Evolutionary conservation across 768 basidiomycete species (phyloP).

Genomic region (Crassisporium funariophilum): DNA sequence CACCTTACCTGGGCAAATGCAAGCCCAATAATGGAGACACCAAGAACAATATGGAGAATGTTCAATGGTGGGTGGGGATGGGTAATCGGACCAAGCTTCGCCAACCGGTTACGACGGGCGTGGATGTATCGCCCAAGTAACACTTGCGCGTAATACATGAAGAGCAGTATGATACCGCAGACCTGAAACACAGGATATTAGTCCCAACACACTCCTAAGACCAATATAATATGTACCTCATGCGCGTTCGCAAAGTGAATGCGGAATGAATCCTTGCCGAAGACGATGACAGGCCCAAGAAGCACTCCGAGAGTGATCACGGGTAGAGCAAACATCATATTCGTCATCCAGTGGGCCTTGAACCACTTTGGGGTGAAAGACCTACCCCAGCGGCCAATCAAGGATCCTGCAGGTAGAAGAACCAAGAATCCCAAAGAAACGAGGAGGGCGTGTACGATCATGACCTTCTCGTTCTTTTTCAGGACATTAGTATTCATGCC

Average conservation of each 20-base stretch:
- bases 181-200: constrained; percentile 35
- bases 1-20: constrained; percentile 53
- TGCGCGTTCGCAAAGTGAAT: constrained; percentile 51
- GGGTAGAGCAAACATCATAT: constrained; percentile 50
- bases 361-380: constrained; percentile 57
- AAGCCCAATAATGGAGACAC: constrained; percentile 48
- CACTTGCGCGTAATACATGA: constrained; percentile 53
- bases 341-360: constrained; percentile 53
- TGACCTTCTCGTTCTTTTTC: constrained; percentile 39
- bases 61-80: constrained; percentile 53
- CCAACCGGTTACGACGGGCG: constrained; percentile 32
- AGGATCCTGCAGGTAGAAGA: constrained; percentile 52
- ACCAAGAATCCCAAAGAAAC: constrained; percentile 58
- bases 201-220: neutral
- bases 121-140: constrained; percentile 57
- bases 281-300: constrained; percentile 49
- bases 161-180: constrained; percentile 52
- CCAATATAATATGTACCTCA: constrained; percentile 36
- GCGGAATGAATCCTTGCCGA: constrained; percentile 35
- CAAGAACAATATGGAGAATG: constrained; percentile 56
- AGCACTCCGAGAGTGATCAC: constrained; percentile 50
- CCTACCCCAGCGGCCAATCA: constrained; percentile 57
- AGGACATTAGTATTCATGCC: constrained; percentile 12
- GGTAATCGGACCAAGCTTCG: constrained; percentile 27
- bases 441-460: constrained; percentile 55